Evolutionary conservation across 257 asterid genomes (phyloP).

Genomic region (Ocimum tenuiflorum): DNA sequence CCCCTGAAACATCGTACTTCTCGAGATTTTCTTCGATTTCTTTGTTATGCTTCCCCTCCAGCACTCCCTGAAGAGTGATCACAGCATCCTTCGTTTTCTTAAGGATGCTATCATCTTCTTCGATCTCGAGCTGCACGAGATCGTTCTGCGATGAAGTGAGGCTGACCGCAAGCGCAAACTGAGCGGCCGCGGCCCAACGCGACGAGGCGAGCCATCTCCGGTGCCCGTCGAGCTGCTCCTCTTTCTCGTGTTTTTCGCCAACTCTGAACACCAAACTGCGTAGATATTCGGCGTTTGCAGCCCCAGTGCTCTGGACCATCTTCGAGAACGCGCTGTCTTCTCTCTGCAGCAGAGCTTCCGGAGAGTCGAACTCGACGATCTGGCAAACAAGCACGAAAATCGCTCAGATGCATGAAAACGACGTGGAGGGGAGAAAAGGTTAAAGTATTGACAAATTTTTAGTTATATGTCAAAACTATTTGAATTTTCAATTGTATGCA

Average conservation of each 20-base stretch:
- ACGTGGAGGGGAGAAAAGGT: no score
- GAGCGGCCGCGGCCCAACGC: conserved; percentile 94
- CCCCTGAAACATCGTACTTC: conserved; percentile 55
- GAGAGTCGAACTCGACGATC: conserved; percentile 80
- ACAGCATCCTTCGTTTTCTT: conserved; percentile 85
- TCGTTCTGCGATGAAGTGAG: conserved; percentile 83
- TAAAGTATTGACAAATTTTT: no score
- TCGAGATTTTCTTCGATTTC: conserved; percentile 70
- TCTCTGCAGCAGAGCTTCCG: conserved; percentile 55
- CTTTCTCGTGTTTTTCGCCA: conserved; percentile 33
- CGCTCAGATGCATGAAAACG: neutral
- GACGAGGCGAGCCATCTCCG: conserved; percentile 89
- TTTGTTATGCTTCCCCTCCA: conserved; percentile 84
- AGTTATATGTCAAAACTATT: no score
- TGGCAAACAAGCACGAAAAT: conserved; percentile 19
- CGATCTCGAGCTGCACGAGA: conserved; percentile 58
- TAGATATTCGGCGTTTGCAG: conserved; percentile 82
- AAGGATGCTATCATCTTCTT: conserved; percentile 53
- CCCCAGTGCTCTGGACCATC: conserved; percentile 96
- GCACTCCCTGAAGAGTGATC: conserved; percentile 70
- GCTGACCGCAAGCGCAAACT: conserved; percentile 74
- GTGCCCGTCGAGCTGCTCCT: conserved; percentile 57
- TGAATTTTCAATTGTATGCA: no score
- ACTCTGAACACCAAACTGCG: conserved; percentile 58
- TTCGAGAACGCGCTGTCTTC: conserved; percentile 81